phyloP scores from a whole-genome alignment of 1,139 yeast species.

The Debaryomycetaceae sp. region DNA sequence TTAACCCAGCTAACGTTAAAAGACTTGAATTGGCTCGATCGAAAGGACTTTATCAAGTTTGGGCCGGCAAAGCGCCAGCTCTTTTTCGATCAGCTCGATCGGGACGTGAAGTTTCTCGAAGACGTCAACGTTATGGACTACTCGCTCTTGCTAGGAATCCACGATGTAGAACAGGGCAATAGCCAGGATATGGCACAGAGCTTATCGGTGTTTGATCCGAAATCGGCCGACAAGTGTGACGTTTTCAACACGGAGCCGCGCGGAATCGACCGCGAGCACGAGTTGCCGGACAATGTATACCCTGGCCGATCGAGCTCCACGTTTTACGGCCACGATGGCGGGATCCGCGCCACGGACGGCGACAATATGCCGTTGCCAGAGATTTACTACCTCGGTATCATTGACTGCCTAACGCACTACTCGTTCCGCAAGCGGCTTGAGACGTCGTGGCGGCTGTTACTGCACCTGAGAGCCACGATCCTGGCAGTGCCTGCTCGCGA shows the following conservation, averaged over 20 bases:
- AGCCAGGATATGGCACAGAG: conserved; percentile 18
- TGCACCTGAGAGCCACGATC: conserved; percentile 57
- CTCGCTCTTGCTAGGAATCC: conserved; percentile 78
- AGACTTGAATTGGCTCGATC: conserved; percentile 80
- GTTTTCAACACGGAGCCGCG: conserved; percentile 39
- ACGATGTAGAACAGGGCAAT: conserved; percentile 56
- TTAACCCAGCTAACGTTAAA: conserved; percentile 44
- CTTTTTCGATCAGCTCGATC: conserved; percentile 58
- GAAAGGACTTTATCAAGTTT: conserved; percentile 48
- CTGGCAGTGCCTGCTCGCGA: conserved; percentile 88
- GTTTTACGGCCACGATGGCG: conserved; percentile 80
- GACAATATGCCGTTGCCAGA: conserved; percentile 52
- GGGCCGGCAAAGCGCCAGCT: conserved; percentile 58
- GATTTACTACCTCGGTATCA: conserved; percentile 84
- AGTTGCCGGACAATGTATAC: conserved; percentile 35
- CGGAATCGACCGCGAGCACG: conserved; percentile 28
- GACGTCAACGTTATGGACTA: conserved; percentile 89
- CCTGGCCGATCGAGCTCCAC: conserved; percentile 41
- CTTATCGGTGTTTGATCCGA: conserved; percentile 40
- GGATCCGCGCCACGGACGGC: conserved; percentile 66
- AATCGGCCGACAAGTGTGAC: conserved; percentile 27
- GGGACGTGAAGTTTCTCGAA: conserved; percentile 66
- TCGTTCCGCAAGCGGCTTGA: conserved; percentile 68
- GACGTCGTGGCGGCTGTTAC: conserved; percentile 73
- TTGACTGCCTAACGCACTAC: conserved; percentile 87